A percentile compares a stretch with the other conserved stretches of the same genome.
Evolutionary conservation across 495 filamentous ascomycete genomes (phyloP).

Genomic region (Aspergillus sparsus): DNA sequence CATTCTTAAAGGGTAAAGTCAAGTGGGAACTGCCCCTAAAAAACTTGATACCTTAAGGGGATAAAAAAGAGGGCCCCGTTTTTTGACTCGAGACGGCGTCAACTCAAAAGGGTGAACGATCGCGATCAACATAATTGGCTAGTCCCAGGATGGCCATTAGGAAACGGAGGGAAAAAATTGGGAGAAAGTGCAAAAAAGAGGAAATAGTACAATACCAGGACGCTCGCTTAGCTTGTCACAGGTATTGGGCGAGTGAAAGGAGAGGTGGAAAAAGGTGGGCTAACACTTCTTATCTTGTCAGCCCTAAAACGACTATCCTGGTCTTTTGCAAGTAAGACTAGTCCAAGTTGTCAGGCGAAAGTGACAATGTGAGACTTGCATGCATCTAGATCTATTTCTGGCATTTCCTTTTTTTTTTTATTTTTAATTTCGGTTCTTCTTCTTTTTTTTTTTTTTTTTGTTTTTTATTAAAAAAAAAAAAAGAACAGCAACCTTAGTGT

Average conservation of each 20-base stretch:
- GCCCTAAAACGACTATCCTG: constrained; percentile 10
- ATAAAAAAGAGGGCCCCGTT: no score
- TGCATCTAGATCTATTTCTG: constrained; percentile 14
- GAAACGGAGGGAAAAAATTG: neutral
- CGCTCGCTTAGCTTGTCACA: neutral
- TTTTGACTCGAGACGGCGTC: neutral
- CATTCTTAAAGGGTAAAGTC: no score
- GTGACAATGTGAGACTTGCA: constrained; percentile 16
- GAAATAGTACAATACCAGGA: neutral
- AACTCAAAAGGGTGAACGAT: neutral
- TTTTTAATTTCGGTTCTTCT: neutral
- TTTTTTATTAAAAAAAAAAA: neutral
- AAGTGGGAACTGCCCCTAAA: no score
- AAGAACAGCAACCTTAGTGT: neutral
- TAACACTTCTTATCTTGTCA: constrained; percentile 7
- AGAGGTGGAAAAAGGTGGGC: neutral
- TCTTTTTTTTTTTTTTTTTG: neutral
- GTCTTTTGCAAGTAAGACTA: neutral
- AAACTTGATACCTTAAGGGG: no score
- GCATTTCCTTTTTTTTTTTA: neutral
- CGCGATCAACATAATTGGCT: neutral
- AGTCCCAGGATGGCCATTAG: neutral
- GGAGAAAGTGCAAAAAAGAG: neutral
- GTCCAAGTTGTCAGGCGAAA: constrained; percentile 5
- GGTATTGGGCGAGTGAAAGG: neutral